Evolutionary conservation across 108 stramenopile species (phyloP), one percentile per base, ranked within the genome.

Genomic region (Seminavis robusta): DNA sequence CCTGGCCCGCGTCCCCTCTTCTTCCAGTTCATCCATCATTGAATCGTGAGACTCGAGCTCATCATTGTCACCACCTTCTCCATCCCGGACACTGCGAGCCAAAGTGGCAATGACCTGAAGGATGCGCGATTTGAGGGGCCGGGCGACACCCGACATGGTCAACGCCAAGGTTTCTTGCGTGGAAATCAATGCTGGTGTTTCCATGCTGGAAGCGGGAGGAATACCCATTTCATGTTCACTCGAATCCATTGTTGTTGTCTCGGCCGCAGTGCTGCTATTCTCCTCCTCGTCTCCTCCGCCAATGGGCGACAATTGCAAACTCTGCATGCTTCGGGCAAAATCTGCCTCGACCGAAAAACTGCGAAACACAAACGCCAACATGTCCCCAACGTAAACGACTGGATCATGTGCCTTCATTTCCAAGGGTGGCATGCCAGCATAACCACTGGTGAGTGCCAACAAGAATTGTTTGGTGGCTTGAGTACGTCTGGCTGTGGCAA

Each of bases 371-470:
- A 88, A 94, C 13, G 92, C 92, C 37, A 94, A 61, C 86, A 94
- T 88, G 60, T 94, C 92, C 2, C 83, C 87, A 17, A 84, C 80
- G 54, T 90, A 94, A 9, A 61, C 73, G 4, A 94, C 89, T 3
- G 89, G 77, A 72, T 94, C 92, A 59, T 94, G 92, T 0, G 92
- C 86, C 46, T 68, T 73, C 80, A 90, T 81, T 65, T 90, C 88
- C 47, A 94, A 63, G 8, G 92, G 86, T 16, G 84, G 77, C 55
- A 74, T 54, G 6, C 88, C 88, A 24, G 60, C 68, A 58, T 85
- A 83, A 20, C 87, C 87, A 36, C 65, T 72, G 1, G 86, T 93
- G 41, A 94, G 66, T 8, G 89, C 92, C 64, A 90, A 42, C 39
- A 94, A 59, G 65, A 94, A 94, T 10, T 79, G 56, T 36, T 81